Evolutionary conservation across 768 basidiomycete genomes (phyloP).

Genomic region (Mycena floridula): DNA sequence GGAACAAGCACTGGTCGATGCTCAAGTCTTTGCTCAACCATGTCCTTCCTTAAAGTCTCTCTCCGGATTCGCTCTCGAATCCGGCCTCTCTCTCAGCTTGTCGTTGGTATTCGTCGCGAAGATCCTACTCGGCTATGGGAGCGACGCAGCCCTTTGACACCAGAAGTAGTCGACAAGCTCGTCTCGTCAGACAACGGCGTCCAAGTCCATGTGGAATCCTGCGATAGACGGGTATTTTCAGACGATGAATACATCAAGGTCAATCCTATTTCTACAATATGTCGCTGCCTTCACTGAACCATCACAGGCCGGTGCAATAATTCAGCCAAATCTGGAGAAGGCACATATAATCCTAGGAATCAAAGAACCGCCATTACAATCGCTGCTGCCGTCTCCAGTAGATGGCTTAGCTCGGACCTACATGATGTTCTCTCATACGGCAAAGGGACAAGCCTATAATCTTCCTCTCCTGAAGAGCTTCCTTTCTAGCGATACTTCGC

Average conservation of each 20-base stretch:
- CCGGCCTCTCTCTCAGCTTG: no score
- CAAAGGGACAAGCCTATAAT: conserved; percentile 85
- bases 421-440: conserved; percentile 90
- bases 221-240: conserved; percentile 68
- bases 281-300: background rate
- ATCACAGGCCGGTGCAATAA: conserved; percentile 68
- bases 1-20: no score
- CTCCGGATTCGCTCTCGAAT: no score
- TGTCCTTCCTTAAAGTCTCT: no score
- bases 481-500: conserved; percentile 16
- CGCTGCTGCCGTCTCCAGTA: conserved; percentile 46
- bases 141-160: conserved; percentile 77
- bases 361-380: conserved; percentile 74
- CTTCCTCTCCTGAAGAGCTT: conserved; percentile 51
- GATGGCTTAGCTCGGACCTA: conserved; percentile 49
- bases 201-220: conserved; percentile 69
- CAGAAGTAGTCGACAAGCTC: conserved; percentile 60
- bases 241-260: conserved; percentile 63
- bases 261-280: conserved; percentile 16
- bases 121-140: conserved; percentile 84
- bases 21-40: no score
- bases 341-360: conserved; percentile 83
- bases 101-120: conserved; percentile 69
- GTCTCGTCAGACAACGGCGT: conserved; percentile 49
- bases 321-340: conserved; percentile 48